Percentiles rank a stretch among this genome's conserved stretches.
Evolutionary conservation across 1,284 basidiomycete genomes (phyloP).

Genomic region (Cryptococcus sp.): DNA sequence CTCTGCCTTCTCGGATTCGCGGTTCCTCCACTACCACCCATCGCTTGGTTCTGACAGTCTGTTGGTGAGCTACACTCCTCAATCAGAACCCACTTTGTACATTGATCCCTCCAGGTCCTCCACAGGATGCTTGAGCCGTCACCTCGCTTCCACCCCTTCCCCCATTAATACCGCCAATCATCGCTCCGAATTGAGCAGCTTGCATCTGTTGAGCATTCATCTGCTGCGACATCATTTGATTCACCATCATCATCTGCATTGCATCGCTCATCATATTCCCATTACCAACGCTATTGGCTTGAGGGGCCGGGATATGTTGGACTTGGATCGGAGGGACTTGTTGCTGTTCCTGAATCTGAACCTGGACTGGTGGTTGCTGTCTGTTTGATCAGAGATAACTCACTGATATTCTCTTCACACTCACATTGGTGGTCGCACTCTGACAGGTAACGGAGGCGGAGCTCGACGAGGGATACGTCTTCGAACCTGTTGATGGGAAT

Average conservation of each 20-base stretch:
- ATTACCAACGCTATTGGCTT: neutral
- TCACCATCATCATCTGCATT: conserved; percentile 39
- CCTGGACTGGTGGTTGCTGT: neutral
- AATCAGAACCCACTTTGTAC: conserved; percentile 23
- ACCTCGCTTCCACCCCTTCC: neutral
- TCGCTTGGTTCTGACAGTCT: neutral
- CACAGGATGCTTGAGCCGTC: neutral
- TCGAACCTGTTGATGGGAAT: neutral
- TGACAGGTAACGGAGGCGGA: neutral
- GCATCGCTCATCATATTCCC: conserved; percentile 8
- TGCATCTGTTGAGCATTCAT: conserved; percentile 35
- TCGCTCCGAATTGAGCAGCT: conserved; percentile 26
- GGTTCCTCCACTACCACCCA: neutral
- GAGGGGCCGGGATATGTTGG: neutral
- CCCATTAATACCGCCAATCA: conserved; percentile 6
- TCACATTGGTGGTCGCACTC: neutral
- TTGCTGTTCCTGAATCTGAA: neutral
- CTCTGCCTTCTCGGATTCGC: neutral
- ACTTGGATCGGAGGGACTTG: conserved; percentile 11
- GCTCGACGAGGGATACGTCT: too few relatives aligned
- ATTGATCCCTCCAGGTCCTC: conserved; percentile 9
- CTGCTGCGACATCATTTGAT: conserved; percentile 36
- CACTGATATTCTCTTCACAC: too few relatives aligned
- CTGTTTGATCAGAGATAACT: too few relatives aligned
- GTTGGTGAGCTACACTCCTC: neutral